Evolutionary conservation across 345 rosid species (phyloP).

Genomic region (Pistacia integerrima): DNA sequence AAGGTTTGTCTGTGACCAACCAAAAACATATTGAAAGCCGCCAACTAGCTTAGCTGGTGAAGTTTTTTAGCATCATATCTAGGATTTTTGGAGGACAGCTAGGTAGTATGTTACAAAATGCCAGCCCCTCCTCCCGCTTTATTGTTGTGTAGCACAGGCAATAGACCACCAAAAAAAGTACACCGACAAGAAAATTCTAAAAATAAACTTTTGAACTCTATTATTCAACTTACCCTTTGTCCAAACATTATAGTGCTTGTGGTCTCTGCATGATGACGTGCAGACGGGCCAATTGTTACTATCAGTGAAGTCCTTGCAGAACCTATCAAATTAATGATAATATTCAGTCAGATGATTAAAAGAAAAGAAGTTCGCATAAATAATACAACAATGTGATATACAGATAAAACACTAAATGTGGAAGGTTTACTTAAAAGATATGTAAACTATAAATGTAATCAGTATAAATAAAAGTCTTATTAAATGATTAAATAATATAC

Average conservation of each 20-base stretch:
- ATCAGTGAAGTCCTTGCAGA: conserved; percentile 94
- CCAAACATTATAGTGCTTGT: conserved; percentile 93
- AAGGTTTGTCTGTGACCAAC: too few species aligned
- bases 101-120: not conserved
- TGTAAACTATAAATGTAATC: not conserved
- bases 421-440: conserved; percentile 1
- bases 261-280: conserved; percentile 83
- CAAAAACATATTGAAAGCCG: too few species aligned
- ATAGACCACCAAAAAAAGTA: not conserved
- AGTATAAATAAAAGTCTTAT: not conserved
- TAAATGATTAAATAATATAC: not conserved
- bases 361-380: not conserved
- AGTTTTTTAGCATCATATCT: too few species aligned
- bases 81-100: not conserved
- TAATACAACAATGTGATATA: not conserved
- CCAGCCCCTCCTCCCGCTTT: not conserved
- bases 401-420: not conserved
- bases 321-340: conserved; percentile 47
- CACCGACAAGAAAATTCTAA: not conserved
- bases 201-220: not conserved
- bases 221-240: conserved; percentile 68
- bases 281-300: conserved; percentile 85
- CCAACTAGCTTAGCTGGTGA: too few species aligned
- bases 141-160: not conserved
- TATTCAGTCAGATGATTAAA: conserved; percentile 5